Conservation (phyloP, 306 rosid species). For the Cucumis sativus region DNA sequence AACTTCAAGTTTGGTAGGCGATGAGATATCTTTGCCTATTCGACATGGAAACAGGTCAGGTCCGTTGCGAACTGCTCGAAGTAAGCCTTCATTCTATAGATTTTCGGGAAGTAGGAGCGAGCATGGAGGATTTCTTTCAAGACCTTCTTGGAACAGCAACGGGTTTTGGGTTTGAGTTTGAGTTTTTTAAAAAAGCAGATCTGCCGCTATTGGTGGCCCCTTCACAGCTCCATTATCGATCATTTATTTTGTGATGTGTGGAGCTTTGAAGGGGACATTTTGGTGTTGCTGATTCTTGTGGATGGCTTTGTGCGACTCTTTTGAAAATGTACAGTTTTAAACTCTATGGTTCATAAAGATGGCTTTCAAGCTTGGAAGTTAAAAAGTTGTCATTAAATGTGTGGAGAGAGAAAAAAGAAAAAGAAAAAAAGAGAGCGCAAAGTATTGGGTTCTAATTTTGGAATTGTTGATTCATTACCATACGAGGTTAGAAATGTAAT, state of each 20-base stretch:
- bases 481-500: slow-evolving; percentile 36
- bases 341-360: slow-evolving; percentile 10
- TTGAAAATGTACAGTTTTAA: slow-evolving; percentile 47
- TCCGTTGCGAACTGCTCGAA: slow-evolving; percentile 58
- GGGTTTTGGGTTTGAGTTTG: slow-evolving; percentile 33
- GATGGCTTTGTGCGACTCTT: slow-evolving; percentile 15
- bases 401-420: not conserved
- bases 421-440: slow-evolving; percentile 9
- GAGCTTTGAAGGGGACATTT: not conserved
- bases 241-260: not conserved
- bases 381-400: not conserved
- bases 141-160: slow-evolving; percentile 26
- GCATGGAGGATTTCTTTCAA: slow-evolving; percentile 52
- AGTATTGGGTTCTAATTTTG: slow-evolving; percentile 42
- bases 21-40: slow-evolving; percentile 44
- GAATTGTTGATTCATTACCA: slow-evolving; percentile 42
- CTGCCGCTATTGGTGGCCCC: not conserved
- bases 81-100: slow-evolving; percentile 54
- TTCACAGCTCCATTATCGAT: not conserved
- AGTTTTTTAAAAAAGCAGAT: not conserved
- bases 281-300: not conserved
- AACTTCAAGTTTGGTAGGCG: slow-evolving; percentile 50
- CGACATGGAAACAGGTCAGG: slow-evolving; percentile 79
- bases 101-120: slow-evolving; percentile 66
- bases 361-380: slow-evolving; percentile 33